Base-by-base conservation (phyloP, 805 yeast genomes). In the Starmera quercuum region DNA sequence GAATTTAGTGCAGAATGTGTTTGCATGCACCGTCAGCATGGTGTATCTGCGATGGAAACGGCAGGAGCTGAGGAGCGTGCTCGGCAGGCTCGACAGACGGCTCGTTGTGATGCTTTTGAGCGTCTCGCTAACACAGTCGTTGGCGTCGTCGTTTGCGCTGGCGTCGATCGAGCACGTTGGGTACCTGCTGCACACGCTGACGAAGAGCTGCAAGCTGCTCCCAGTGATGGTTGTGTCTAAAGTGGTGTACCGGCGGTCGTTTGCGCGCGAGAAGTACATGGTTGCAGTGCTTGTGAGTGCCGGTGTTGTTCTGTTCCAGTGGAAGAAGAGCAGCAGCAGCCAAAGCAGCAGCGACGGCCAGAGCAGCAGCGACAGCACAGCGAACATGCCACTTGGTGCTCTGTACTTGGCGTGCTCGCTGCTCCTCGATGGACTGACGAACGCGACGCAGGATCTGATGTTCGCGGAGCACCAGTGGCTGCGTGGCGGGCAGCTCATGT, bases 181-280 rank as follows among this genome's bases (percentile, higher is more conserved):
- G 51, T 92, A 83, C 52, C 62, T 92, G 49, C 82, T 94, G 0
- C 81, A 75, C 46, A 70, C 90, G 41, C 68, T 92, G 40, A 95
- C 96, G 14, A 92, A 92, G 53, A 81, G 95, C 35, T 90, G 97
- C 55, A 92, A 92, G 50, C 68, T 92, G 56, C 75, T 92, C 16
- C 99, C 99, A 0, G 95, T 90, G n/a, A 78, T 92, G 81, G 53
- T 83, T 22, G 83, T 92, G 3, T 96, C 87, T 49, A 61, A 79
- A 37, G 45, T 76, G 12, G 47, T 84, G 10, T 90, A 87, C 59
- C 67, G 81, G 28, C 74, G 83, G 4, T 61, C 58, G 34, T 90
- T 85, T 55, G 87, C 96, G 0, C 35, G 57, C 2, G 76, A 79
- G 59, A 92, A 92, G 58, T 83, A 83, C 52, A 39, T 73, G 12